Evolutionary conservation across 2,329 filamentous ascomycete genomes (phyloP).

Genomic region (Phaeosphaeria sp.): DNA sequence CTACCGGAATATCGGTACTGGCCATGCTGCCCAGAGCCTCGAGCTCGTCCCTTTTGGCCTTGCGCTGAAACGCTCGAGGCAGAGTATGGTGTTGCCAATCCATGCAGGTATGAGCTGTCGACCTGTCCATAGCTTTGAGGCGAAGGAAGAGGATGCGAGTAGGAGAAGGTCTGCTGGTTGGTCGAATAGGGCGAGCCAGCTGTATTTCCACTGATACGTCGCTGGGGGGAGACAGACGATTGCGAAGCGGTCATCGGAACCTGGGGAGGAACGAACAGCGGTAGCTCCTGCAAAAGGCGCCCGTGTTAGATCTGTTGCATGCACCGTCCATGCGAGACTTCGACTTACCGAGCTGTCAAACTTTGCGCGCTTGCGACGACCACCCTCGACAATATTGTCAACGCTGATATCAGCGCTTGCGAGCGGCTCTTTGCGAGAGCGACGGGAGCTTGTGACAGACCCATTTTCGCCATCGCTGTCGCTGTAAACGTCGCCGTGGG

Average conservation of each 20-base stretch:
- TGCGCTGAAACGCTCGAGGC: conserved; percentile 39
- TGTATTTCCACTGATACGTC: conserved; percentile 76
- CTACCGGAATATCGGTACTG: conserved; percentile 52
- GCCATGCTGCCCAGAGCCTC: conserved; percentile 46
- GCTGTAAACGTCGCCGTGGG: conserved; percentile 73
- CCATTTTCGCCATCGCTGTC: conserved; percentile 83
- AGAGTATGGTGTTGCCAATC: conserved; percentile 46
- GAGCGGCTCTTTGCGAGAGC: conserved; percentile 80
- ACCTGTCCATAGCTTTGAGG: conserved; percentile 72
- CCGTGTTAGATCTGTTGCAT: conserved; percentile 29
- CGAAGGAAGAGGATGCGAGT: conserved; percentile 79
- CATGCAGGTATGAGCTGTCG: conserved; percentile 45
- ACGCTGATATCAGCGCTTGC: conserved; percentile 97
- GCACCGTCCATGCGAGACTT: conserved; percentile 8
- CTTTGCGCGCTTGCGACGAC: conserved; percentile 92
- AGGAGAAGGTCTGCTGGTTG: conserved; percentile 80
- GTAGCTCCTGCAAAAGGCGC: conserved; percentile 74
- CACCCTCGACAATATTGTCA: conserved; percentile 97
- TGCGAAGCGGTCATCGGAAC: conserved; percentile 93
- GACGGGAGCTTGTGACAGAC: conserved; percentile 73
- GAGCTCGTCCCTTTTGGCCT: conserved; percentile 44
- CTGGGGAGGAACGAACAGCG: conserved; percentile 82
- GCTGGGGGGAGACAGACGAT: conserved; percentile 92
- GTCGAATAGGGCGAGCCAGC: conserved; percentile 76
- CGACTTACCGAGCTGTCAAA: conserved; percentile 92